Base-by-base conservation (phyloP, 2,329 filamentous ascomycete species). In the Fusarium drepaniforme region DNA sequence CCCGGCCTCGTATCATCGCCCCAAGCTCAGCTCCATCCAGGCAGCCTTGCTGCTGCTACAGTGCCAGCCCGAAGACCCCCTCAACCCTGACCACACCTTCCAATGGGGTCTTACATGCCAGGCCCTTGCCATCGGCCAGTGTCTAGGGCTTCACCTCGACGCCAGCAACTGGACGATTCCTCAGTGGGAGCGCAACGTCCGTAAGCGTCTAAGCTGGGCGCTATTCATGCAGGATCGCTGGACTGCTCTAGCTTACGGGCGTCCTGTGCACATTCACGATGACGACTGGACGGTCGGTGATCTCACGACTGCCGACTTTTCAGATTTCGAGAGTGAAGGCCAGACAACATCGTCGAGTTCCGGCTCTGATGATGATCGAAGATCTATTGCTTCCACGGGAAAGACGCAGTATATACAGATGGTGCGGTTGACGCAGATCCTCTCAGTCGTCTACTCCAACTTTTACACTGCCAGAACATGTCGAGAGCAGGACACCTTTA, bases 221-320 rank as follows among this genome's bases (percentile, higher is more conserved):
- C 80, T 91, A 2, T 92, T 85, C 75, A 89, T 90, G 84, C 90
- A 92, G 77, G 90, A 92, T 73, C 89, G 88, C 75, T 91, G 88
- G 90, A 80, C 79, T 18, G 79, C 79, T 49, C 68, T 80, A 51
- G 78, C 79, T 33, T 80, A 79, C 46, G 79, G 79, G 6, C 77
- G 79, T 25, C 79, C 79, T 44, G 72, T 80, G 21, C 79, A 80
- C 64, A 80, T 80, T 57, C 77, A 80, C 73, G 79, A 80, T 11
- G 79, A 80, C 33, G 79, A 80, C 75, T 80, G 79, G 79, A 78
- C 77, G 9, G 79, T 80, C 23, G 63, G 73, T 25, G 76, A 78
- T 53, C 76, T 80, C 23, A 76, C 72, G 18, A 66, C 73, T 2
- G 80, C 80, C 21, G 81, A 84, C 35, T 82, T 83, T 44, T 83